A percentile compares a stretch with the other conserved stretches of the same genome.
Conservation (phyloP, 164 flowering plant species). For the Dillenia turbinata region DNA sequence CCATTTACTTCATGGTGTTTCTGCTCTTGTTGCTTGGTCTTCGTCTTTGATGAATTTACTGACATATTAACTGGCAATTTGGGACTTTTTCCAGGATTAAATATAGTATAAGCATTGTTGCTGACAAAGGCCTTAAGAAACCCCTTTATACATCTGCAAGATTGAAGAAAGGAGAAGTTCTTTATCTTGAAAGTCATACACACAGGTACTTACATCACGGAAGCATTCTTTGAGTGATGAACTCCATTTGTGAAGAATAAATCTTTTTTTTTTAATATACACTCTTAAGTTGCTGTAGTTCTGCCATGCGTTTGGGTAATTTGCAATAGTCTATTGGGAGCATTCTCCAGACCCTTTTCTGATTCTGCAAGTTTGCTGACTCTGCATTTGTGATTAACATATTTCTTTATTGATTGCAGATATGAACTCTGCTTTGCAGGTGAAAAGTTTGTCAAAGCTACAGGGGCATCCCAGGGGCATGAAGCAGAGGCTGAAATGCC, state of each 20-base stretch:
- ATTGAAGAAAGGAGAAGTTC: constrained; percentile 96
- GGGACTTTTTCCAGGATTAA: constrained; percentile 57
- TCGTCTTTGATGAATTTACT: too few species aligned
- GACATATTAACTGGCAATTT: not conserved
- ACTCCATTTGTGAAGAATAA: too few species aligned
- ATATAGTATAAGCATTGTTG: constrained; percentile 89
- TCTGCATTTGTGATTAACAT: too few species aligned
- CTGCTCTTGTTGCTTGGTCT: not conserved
- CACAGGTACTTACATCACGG: constrained; percentile 50
- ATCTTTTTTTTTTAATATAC: too few species aligned
- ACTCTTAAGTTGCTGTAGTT: too few species aligned
- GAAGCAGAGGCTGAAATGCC: constrained; percentile 53
- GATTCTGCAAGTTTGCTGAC: too few species aligned
- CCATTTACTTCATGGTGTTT: constrained; percentile 1
- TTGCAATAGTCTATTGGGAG: too few species aligned
- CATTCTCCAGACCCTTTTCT: too few species aligned
- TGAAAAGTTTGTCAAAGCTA: constrained; percentile 62
- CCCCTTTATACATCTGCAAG: constrained; percentile 91
- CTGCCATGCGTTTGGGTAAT: too few species aligned
- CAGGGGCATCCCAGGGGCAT: constrained; percentile 32
- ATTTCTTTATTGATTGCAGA: constrained; percentile 31
- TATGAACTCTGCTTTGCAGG: constrained; percentile 90
- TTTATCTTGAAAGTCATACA: constrained; percentile 84
- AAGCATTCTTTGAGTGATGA: too few species aligned
- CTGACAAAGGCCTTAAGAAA: constrained; percentile 95